Evolutionary conservation across 2,329 filamentous ascomycete species (phyloP).

Genomic region (Aspergillus persii): DNA sequence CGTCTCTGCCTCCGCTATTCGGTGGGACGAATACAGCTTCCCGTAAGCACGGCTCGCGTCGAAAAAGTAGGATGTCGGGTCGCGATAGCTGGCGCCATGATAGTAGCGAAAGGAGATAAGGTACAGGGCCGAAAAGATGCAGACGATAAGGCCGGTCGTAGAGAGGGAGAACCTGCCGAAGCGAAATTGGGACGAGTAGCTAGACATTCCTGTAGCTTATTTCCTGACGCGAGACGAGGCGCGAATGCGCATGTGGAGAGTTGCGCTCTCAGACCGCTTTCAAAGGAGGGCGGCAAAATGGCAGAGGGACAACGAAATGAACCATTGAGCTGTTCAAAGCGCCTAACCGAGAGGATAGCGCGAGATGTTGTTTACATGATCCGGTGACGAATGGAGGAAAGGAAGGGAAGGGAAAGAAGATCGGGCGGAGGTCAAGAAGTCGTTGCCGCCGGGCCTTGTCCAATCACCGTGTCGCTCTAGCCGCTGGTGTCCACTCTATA

Average conservation of each 20-base stretch:
- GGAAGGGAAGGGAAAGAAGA: neutral
- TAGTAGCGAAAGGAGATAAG: constrained; percentile 14
- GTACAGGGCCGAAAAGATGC: constrained; percentile 5
- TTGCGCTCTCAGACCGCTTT: neutral
- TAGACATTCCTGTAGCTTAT: neutral
- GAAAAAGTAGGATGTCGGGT: constrained; percentile 18
- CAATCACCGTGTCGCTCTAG: neutral
- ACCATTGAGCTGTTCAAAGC: neutral
- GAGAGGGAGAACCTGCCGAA: constrained; percentile 1
- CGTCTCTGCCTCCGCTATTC: constrained; percentile 7
- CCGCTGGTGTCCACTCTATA: neutral
- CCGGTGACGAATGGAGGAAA: neutral
- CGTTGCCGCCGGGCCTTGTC: neutral
- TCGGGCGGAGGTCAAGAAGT: neutral
- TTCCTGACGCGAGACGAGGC: neutral
- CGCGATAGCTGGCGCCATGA: constrained; percentile 9
- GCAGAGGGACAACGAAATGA: neutral
- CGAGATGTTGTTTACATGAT: neutral
- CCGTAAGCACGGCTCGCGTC: constrained; percentile 10
- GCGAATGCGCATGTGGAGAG: neutral
- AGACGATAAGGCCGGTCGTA: neutral
- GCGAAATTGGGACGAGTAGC: neutral
- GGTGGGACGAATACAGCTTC: constrained; percentile 6
- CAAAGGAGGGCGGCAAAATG: neutral
- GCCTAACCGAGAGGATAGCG: neutral